A percentile compares a stretch with the other conserved stretches of the same genome.
Conservation (phyloP, 176 grass and related monocot species). For the Triticum dicoccoides region DNA sequence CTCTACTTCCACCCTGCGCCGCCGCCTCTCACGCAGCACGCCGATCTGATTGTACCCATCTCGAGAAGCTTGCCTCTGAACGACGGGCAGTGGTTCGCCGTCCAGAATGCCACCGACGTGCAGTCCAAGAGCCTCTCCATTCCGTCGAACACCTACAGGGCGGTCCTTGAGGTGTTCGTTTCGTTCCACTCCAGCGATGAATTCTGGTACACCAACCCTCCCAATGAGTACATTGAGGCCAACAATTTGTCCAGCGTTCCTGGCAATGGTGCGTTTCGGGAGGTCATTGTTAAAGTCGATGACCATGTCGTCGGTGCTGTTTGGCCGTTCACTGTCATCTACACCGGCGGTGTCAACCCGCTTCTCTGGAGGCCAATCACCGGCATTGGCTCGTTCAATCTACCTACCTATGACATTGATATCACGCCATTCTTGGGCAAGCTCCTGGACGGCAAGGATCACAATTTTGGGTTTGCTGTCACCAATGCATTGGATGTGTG, state of each 20-base stretch:
- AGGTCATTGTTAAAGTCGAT: slow-evolving; percentile 33
- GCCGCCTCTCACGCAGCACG: neutral
- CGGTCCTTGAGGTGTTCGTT: slow-evolving; percentile 49
- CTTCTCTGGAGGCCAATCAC: slow-evolving; percentile 45
- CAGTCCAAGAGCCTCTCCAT: slow-evolving; percentile 24
- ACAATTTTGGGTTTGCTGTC: slow-evolving; percentile 43
- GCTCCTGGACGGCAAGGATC: slow-evolving; percentile 34
- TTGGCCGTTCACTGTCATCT: slow-evolving; percentile 42
- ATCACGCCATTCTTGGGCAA: slow-evolving; percentile 45
- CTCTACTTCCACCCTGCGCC: slow-evolving; percentile 43
- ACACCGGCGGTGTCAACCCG: slow-evolving; percentile 37
- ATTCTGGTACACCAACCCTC: slow-evolving; percentile 52
- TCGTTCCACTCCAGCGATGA: slow-evolving; percentile 44
- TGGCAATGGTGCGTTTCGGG: slow-evolving; percentile 41
- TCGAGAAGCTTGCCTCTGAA: slow-evolving; percentile 26
- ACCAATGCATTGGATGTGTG: slow-evolving; percentile 31
- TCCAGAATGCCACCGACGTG: slow-evolving; percentile 37
- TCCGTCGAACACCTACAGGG: slow-evolving; percentile 49
- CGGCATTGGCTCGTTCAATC: slow-evolving; percentile 40
- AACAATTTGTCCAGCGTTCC: slow-evolving; percentile 25
- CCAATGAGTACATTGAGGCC: slow-evolving; percentile 18
- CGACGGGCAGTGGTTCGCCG: slow-evolving; percentile 42
- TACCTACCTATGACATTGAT: slow-evolving; percentile 45
- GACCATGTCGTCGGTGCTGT: slow-evolving; percentile 28
- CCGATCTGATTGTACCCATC: slow-evolving; percentile 49